Conservation (phyloP, 805 yeast species). For the Cyberlindnera maritima region DNA sequence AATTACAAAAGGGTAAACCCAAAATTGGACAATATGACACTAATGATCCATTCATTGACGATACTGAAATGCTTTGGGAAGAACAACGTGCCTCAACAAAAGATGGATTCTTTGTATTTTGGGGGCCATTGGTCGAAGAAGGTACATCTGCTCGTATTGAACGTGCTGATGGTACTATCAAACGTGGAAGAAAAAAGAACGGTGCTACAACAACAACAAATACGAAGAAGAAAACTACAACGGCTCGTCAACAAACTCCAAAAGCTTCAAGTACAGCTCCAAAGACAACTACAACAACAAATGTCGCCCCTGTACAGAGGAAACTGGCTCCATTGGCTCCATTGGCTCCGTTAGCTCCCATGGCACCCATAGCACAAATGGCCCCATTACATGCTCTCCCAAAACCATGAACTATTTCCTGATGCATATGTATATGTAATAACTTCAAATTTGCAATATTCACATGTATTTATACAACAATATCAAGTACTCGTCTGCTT, state of each 20-base stretch:
- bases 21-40: slow-evolving; percentile 89
- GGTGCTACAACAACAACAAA: slow-evolving; percentile 10
- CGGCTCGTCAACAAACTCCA: slow-evolving; percentile 7
- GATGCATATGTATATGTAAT: neutral
- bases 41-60: slow-evolving; percentile 96
- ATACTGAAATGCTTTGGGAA: slow-evolving; percentile 87
- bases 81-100: slow-evolving; percentile 89
- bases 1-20: slow-evolving; percentile 54
- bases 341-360: too few species aligned
- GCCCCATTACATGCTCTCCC: neutral
- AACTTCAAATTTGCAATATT: too few species aligned
- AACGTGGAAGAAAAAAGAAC: slow-evolving; percentile 35
- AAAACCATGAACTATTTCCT: neutral
- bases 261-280: slow-evolving; percentile 1
- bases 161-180: slow-evolving; percentile 42
- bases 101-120: slow-evolving; percentile 93
- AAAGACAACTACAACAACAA: neutral
- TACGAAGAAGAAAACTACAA: slow-evolving; percentile 8
- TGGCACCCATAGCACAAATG: too few species aligned
- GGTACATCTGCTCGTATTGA: slow-evolving; percentile 46
- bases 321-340: slow-evolving; percentile 1
- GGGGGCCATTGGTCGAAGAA: slow-evolving; percentile 83
- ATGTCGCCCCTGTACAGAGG: neutral
- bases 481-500: neutral
- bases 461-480: too few species aligned